Base-by-base conservation (phyloP, 768 basidiomycete species). In the Ramaria sp. region DNA sequence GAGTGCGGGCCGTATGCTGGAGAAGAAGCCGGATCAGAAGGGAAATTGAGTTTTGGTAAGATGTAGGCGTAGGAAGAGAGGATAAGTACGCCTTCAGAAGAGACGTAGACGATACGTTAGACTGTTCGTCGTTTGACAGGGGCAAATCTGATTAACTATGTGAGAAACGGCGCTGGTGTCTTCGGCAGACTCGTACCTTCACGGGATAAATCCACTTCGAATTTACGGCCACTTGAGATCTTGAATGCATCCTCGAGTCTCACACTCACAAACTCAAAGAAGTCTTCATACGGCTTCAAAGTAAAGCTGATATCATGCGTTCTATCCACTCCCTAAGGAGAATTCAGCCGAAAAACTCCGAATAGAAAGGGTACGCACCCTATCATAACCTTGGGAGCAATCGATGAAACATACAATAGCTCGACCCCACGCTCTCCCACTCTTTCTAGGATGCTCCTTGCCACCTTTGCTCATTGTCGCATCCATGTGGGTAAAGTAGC, bases 241-340 rank as follows among this genome's bases (percentile, higher is more conserved):
- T 85, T 81, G 63, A 91, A 91, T 1, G 86, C 86, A 66, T 88
- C 77, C 67, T 91, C 86, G 48, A 91, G 65, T 12, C 80, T 78
- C 47, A 90, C 65, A 1, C 81, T 74, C 37, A 87, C 64, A 57
- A 86, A 84, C 20, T 82, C 78, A 59, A 84, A 70, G 22, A 38
- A 17, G 59, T 57, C 41, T 34, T 68, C 71, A 5, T 83, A 81
- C n/a, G 69, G 66, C 41, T 72, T 65, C 15, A 85, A 72, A n/a
- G 75, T 64, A 1, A 66, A 61, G 17, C 69, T 70, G 19, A 84
- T 71, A 33, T 80, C 80, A 22, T 79, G 72, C 0, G 76, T 82
- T 61, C 76, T 72, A 63, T 86, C 81, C 59, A 64, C 72, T 60
- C 73, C 73, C 84, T 88, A 57, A 20, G 63, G 61, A 19, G 5